These are phyloP conservation scores for Aspergillus uvarum DNA, from an alignment of 2,329 filamentous ascomycete genomes.

Conservation along the genomic window DNA sequence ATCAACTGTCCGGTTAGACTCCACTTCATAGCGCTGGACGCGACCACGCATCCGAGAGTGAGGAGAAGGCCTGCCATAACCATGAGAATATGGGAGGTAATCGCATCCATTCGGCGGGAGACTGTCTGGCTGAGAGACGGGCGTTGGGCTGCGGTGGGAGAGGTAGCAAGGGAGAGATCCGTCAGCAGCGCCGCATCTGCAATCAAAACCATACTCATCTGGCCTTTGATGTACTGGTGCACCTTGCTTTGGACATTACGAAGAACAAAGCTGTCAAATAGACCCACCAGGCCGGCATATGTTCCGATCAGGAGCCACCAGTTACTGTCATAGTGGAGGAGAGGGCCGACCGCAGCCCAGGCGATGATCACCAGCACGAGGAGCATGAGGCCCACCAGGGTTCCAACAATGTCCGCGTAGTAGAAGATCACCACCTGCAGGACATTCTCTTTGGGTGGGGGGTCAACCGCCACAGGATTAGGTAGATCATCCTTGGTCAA, in stretches of 20 bases:
- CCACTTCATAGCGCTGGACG: slow-evolving; percentile 33
- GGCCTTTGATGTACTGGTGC: slow-evolving; percentile 16
- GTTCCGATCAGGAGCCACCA: slow-evolving; percentile 53
- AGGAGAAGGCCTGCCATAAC: slow-evolving; percentile 27
- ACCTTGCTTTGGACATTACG: slow-evolving; percentile 44
- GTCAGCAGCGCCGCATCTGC: slow-evolving; percentile 15
- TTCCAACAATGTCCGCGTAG: slow-evolving; percentile 44
- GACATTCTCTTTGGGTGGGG: slow-evolving; percentile 31
- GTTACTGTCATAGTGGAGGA: slow-evolving; percentile 43
- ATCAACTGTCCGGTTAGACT: slow-evolving; percentile 35
- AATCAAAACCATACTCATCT: slow-evolving; percentile 16
- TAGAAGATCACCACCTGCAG: slow-evolving; percentile 43
- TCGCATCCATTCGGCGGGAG: slow-evolving; percentile 22
- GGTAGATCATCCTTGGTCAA: slow-evolving; percentile 22
- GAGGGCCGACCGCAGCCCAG: slow-evolving; percentile 43
- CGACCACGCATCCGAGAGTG: slow-evolving; percentile 30
- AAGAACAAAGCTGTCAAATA: slow-evolving; percentile 49
- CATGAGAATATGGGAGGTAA: slow-evolving; percentile 32
- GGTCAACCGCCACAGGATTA: slow-evolving; percentile 36
- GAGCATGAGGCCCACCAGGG: slow-evolving; percentile 41
- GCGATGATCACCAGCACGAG: slow-evolving; percentile 37
- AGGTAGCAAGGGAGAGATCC: neutral
- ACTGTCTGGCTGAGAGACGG: slow-evolving; percentile 21
- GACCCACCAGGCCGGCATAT: slow-evolving; percentile 49
- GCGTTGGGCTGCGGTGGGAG: neutral